Conservation (phyloP, 352 stramenopile species). For the Globisporangium cylindrosporum region DNA sequence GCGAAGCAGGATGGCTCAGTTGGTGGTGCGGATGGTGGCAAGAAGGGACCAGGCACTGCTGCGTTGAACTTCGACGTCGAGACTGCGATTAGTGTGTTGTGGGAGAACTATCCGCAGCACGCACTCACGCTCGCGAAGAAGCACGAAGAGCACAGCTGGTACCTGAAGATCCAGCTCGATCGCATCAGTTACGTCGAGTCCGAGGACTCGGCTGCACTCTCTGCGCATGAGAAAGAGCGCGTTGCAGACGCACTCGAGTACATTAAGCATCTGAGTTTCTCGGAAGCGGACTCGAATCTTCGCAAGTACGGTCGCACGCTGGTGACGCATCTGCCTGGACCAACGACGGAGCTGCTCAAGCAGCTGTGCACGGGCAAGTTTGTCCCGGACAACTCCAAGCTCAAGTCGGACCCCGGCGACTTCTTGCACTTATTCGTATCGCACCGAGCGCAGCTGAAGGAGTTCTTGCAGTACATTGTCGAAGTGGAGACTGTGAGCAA, state of each 20-base stretch:
- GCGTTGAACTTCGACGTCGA: conserved; percentile 88
- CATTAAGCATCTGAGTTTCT: conserved; percentile 85
- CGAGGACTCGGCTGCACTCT: conserved; percentile 63
- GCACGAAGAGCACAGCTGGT: conserved; percentile 89
- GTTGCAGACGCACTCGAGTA: conserved; percentile 89
- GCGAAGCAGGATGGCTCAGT: conserved; percentile 19
- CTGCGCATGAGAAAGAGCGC: conserved; percentile 74
- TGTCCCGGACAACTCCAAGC: conserved; percentile 37
- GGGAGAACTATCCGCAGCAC: conserved; percentile 91
- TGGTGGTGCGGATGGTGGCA: conserved; percentile 18
- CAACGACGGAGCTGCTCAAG: conserved; percentile 90
- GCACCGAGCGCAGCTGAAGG: conserved; percentile 82
- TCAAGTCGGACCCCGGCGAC: conserved; percentile 82
- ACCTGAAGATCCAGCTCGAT: conserved; percentile 91
- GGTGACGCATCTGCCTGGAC: conserved; percentile 82
- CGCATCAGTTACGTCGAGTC: conserved; percentile 87
- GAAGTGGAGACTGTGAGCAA: conserved; percentile 86
- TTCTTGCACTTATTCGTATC: conserved; percentile 93
- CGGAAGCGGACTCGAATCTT: conserved; percentile 82
- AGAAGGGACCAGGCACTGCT: conserved; percentile 24
- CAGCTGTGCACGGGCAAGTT: conserved; percentile 87
- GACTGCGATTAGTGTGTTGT: conserved; percentile 91
- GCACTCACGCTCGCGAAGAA: conserved; percentile 89
- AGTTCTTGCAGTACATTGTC: conserved; percentile 89
- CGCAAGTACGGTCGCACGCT: conserved; percentile 88